These are phyloP conservation scores for Arctium lappa DNA, from an alignment of 129 eudicot species.

Conservation along the genomic window DNA sequence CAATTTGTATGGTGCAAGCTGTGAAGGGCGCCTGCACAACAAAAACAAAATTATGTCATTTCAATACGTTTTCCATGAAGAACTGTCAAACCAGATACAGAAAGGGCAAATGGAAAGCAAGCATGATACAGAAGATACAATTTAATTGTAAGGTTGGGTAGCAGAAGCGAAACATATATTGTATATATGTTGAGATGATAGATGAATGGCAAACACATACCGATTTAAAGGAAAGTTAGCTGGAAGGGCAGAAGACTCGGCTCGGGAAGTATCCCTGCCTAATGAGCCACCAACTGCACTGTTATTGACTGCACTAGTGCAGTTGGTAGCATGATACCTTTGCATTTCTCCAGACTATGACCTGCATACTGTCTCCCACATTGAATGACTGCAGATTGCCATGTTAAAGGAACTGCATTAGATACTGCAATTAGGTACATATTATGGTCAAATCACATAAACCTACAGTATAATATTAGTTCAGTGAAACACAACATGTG, in stretches of 20 bases:
- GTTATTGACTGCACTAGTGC: constrained; percentile 98
- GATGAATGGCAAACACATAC: neutral
- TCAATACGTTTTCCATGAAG: neutral
- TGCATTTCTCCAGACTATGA: constrained; percentile 90
- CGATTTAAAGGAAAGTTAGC: constrained; percentile 65
- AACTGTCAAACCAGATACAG: neutral
- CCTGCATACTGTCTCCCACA: constrained; percentile 94
- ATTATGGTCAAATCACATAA: neutral
- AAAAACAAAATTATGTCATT: constrained; percentile 1
- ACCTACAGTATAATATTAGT: neutral
- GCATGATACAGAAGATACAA: neutral
- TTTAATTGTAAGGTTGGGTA: neutral
- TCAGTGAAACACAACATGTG: neutral
- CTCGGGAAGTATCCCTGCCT: constrained; percentile 68
- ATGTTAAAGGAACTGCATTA: constrained; percentile 28
- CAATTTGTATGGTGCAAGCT: constrained; percentile 68
- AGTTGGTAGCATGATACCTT: constrained; percentile 91
- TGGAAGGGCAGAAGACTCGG: constrained; percentile 64
- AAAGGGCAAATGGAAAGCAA: neutral
- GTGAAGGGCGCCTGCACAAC: constrained; percentile 63
- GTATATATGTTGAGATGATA: neutral
- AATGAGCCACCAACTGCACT: constrained; percentile 66
- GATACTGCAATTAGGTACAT: neutral
- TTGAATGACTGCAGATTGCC: constrained; percentile 39
- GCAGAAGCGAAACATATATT: neutral